phyloP scores from a whole-genome alignment of 164 flowering plant genomes.

The Chimonanthus praecox region DNA sequence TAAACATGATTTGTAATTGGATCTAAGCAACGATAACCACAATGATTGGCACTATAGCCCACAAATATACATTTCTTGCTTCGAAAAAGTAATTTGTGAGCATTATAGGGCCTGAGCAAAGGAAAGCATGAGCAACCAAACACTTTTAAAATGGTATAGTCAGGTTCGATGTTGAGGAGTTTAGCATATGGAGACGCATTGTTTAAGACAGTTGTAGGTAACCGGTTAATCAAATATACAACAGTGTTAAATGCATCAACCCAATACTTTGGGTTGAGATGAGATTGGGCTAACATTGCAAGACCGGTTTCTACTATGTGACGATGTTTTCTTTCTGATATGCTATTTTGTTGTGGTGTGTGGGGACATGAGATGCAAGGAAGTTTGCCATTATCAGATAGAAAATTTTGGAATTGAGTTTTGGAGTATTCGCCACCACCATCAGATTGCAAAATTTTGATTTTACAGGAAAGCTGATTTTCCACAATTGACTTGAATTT shows the following conservation, averaged over 20 bases:
- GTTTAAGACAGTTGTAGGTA: neutral
- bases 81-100: neutral
- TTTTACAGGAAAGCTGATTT: neutral
- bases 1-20: neutral
- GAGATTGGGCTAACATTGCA: neutral
- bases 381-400: neutral
- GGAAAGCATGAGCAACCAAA: conserved; percentile 11
- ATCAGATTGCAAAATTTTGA: neutral
- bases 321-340: neutral
- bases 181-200: neutral
- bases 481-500: neutral
- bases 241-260: neutral
- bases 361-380: neutral
- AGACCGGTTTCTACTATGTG: neutral
- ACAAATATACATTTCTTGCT: conserved; percentile 5
- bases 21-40: conserved; percentile 3
- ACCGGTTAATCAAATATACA: neutral
- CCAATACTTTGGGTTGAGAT: neutral
- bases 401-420: neutral
- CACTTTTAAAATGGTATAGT: neutral
- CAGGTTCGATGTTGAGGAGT: neutral
- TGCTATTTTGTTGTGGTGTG: neutral
- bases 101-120: conserved; percentile 4
- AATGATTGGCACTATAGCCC: conserved; percentile 7
- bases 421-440: neutral